Evolutionary conservation across 495 filamentous ascomycete species (phyloP).

Genomic region (Penicilliopsis zonata): DNA sequence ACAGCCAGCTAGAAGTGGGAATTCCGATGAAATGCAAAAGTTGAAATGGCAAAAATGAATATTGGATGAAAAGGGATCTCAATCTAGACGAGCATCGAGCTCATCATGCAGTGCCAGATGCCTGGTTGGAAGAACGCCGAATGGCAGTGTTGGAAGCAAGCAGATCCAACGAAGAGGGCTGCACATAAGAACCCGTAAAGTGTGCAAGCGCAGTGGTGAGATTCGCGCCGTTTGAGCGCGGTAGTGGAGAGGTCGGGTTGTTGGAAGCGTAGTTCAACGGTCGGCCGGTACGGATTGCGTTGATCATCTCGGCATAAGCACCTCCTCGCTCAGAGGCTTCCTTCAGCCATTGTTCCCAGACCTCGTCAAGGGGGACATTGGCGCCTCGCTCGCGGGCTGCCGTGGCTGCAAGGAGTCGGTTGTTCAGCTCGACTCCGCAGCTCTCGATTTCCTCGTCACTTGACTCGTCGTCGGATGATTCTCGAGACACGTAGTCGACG

Average conservation of each 20-base stretch:
- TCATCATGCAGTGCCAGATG: constrained; percentile 14
- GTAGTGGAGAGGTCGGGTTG: constrained; percentile 10
- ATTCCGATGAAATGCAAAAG: neutral
- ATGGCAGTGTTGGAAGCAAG: constrained; percentile 7
- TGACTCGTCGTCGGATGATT: constrained; percentile 42
- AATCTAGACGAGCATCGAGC: neutral
- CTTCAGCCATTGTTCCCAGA: constrained; percentile 81
- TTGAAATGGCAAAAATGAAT: neutral
- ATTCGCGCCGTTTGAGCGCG: constrained; percentile 9
- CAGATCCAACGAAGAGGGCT: constrained; percentile 1
- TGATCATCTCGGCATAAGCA: constrained; percentile 28
- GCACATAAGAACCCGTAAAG: neutral
- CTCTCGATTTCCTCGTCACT: constrained; percentile 60
- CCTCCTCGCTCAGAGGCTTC: constrained; percentile 55
- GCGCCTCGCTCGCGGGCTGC: constrained; percentile 51
- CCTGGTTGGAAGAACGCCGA: constrained; percentile 11
- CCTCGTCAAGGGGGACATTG: constrained; percentile 57
- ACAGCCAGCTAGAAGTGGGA: constrained; percentile 3
- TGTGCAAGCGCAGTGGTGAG: neutral
- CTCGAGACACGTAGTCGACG: constrained; percentile 11
- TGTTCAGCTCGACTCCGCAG: constrained; percentile 60
- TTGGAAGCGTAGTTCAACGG: constrained; percentile 21
- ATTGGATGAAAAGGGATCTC: too few relatives aligned
- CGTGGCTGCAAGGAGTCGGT: constrained; percentile 58
- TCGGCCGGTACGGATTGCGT: constrained; percentile 28